Conservation (phyloP, 768 basidiomycete genomes). For the Rhodotorula graminis region DNA sequence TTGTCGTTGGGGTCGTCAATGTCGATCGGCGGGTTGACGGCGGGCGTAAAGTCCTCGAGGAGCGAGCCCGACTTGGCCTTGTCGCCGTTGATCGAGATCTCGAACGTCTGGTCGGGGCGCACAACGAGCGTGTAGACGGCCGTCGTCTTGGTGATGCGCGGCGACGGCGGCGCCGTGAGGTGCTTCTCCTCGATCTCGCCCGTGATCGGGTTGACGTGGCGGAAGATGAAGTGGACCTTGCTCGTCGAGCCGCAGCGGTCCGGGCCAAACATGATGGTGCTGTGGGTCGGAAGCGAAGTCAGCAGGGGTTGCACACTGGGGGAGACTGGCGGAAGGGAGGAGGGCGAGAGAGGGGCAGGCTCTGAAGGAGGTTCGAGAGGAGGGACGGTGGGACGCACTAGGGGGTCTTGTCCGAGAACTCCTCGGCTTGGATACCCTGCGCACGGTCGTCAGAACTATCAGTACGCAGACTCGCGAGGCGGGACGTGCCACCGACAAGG, state of each 20-base stretch:
- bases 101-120: slow-evolving; percentile 89
- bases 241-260: slow-evolving; percentile 57
- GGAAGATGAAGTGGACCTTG: slow-evolving; percentile 98
- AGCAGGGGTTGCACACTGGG: too few species aligned
- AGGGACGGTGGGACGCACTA: slow-evolving; percentile 59
- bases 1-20: slow-evolving; percentile 86
- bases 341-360: too few species aligned
- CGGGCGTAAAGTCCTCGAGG: slow-evolving; percentile 85
- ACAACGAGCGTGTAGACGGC: slow-evolving; percentile 92
- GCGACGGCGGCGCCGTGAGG: slow-evolving; percentile 70
- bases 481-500: too few species aligned
- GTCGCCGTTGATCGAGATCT: slow-evolving; percentile 84
- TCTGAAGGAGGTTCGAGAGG: not conserved
- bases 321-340: too few species aligned
- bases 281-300: too few species aligned
- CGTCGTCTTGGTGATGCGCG: slow-evolving; percentile 84
- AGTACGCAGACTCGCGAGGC: too few species aligned
- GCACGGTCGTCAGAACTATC: too few species aligned
- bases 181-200: slow-evolving; percentile 97
- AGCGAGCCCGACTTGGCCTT: slow-evolving; percentile 72
- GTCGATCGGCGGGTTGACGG: slow-evolving; percentile 87
- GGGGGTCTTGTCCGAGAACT: slow-evolving; percentile 87
- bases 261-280: slow-evolving; percentile 62
- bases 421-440: slow-evolving; percentile 82
- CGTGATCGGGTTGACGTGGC: slow-evolving; percentile 86